Evolutionary conservation across 2,329 filamentous ascomycete species (phyloP).

Genomic region (Calonectria henricotiae): DNA sequence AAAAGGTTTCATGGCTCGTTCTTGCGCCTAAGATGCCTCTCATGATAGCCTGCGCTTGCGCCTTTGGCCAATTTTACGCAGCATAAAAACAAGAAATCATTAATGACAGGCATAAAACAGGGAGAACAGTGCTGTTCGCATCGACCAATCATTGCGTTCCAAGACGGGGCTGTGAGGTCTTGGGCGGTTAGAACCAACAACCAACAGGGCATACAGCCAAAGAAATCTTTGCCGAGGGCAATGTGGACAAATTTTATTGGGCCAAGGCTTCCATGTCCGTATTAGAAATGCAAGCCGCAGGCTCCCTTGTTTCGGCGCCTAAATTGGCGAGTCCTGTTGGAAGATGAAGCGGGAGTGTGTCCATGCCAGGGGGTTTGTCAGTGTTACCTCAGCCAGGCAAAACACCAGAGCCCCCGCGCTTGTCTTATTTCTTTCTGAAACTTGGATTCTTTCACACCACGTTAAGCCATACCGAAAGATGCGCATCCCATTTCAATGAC

Average conservation of each 20-base stretch:
- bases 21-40: too few relatives aligned
- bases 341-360: not conserved
- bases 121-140: not conserved
- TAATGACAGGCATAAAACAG: too few relatives aligned
- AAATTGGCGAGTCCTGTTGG: not conserved
- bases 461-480: not conserved
- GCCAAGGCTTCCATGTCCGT: not conserved
- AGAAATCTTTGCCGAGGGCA: not conserved
- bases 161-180: constrained; percentile 4
- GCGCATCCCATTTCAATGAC: not conserved
- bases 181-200: constrained; percentile 21
- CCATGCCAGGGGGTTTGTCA: not conserved
- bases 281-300: not conserved
- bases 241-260: constrained; percentile 12
- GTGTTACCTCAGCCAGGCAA: not conserved
- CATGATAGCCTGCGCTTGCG: not conserved
- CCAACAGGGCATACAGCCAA: not conserved
- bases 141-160: not conserved
- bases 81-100: not conserved
- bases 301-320: not conserved
- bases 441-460: too few relatives aligned
- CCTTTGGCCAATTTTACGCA: not conserved
- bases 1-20: not conserved
- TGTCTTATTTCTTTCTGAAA: not conserved
- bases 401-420: not conserved